Evolutionary conservation across 192 early-diverging fungal species (phyloP), one percentile per base, ranked within the genome.

Genomic region (Allomyces macrogynus): DNA sequence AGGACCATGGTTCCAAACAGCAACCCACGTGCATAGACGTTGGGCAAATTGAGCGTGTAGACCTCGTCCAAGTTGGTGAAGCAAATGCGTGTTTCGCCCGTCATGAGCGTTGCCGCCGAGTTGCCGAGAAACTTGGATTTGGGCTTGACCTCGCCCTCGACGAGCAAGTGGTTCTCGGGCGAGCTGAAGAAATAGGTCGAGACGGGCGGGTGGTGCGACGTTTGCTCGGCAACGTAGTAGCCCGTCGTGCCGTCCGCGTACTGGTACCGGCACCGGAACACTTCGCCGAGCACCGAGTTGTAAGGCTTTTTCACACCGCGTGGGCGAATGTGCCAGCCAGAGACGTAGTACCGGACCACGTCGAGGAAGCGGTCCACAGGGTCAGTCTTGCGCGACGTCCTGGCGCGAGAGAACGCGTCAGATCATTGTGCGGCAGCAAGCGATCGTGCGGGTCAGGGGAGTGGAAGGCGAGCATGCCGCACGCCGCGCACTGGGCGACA

Each of bases 261-360:
- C 64, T 78, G 75, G 78, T 83, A 94, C 65, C 80, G 73, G 62
- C 89, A 90, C n/a, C 84, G 84, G 77, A 95, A 95, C 22, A 86
- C 77, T 72, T 97, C 94, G 61, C 92, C 92, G 32, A 97, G 79
- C 23, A 93, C 82, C 24, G 94, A 92, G 64, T 95, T 95, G 74
- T 92, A 97, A 5, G 94, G 91, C 70, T 97, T 97, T 67, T 90
- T 88, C 18, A 97, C 84, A 61, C 92, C 88, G 85, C 86, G 87
- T 27, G 93, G 91, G 71, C 84, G 86, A 65, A 92, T 90, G 67
- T 96, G 91, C 89, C 89, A 93, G 20, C 91, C 91, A 43, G 88
- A 87, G 65, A 93, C 73, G 72, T 85, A 93, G 73, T 89, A 96
- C 57, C 81, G 77, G 32, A 89, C 86, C 22, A 96, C 85, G 32